Conservation (phyloP, 306 rosid genomes). For the Senna siamea region DNA sequence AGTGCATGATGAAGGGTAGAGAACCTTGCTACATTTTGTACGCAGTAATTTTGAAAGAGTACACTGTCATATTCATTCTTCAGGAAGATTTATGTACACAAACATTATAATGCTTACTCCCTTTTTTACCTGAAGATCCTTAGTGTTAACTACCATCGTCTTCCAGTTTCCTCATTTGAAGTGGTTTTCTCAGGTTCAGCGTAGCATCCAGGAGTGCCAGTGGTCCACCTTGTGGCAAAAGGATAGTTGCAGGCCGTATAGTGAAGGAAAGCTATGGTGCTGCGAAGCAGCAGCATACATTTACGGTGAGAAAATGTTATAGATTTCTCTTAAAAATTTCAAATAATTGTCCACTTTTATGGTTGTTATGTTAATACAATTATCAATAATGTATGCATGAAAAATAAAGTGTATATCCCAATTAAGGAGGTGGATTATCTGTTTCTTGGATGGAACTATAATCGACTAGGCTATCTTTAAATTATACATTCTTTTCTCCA, state of each 20-base stretch:
- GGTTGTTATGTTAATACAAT: background rate
- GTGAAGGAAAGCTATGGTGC: conserved; percentile 93
- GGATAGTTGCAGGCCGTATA: conserved; percentile 81
- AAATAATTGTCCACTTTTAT: conserved; percentile 16
- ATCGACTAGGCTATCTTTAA: too few relatives aligned
- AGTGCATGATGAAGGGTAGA: conserved; percentile 16
- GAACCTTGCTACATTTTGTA: conserved; percentile 11
- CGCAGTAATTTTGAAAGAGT: background rate
- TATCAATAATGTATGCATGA: background rate
- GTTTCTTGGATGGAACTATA: too few relatives aligned
- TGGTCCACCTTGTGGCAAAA: conserved; percentile 81
- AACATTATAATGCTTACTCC: background rate
- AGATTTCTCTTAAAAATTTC: background rate
- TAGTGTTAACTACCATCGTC: conserved; percentile 13
- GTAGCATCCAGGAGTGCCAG: conserved; percentile 70
- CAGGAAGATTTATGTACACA: conserved; percentile 16
- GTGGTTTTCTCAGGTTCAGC: conserved; percentile 64
- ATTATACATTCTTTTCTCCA: too few relatives aligned
- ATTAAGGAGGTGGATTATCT: conserved; percentile 8
- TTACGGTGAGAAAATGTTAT: conserved; percentile 65
- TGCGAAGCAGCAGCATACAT: conserved; percentile 91
- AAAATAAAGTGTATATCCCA: conserved; percentile 5
- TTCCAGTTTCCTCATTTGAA: conserved; percentile 18
- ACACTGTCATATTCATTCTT: background rate
- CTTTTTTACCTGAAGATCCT: background rate